Evolutionary conservation across 2,329 filamentous ascomycete species (phyloP).

Genomic region (Knoxdaviesia proteae): DNA sequence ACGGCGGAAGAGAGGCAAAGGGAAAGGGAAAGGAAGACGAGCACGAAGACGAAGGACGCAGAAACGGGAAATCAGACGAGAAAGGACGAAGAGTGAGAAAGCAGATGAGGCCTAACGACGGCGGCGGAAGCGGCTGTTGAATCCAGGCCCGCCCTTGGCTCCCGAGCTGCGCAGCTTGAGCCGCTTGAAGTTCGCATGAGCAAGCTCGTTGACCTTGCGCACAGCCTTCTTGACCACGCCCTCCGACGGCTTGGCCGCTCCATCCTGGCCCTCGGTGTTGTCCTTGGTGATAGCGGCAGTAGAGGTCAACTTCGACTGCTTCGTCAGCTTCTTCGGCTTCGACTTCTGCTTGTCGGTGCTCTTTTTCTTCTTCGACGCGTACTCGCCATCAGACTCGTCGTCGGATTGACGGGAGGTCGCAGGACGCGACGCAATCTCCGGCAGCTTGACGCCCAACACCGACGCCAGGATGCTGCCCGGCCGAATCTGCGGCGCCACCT

Average conservation of each 20-base stretch:
- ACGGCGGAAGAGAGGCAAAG: background rate
- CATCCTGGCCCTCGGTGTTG: constrained; percentile 11
- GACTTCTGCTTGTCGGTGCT: constrained; percentile 1
- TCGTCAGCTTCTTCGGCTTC: constrained; percentile 3
- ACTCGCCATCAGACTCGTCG: constrained; percentile 13
- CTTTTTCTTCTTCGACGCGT: constrained; percentile 3
- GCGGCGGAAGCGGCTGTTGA: constrained; percentile 36
- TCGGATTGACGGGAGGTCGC: constrained; percentile 2
- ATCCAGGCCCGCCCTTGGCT: constrained; percentile 37
- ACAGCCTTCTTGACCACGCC: constrained; percentile 19
- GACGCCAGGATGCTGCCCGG: constrained; percentile 11
- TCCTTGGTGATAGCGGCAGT: constrained; percentile 8
- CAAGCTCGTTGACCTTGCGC: constrained; percentile 41
- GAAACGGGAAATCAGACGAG: background rate
- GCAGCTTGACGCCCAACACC: constrained; percentile 6
- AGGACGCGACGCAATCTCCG: constrained; percentile 15
- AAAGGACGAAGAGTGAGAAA: background rate
- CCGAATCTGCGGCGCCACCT: constrained; percentile 19
- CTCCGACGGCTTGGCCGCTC: background rate
- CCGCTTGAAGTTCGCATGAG: constrained; percentile 45
- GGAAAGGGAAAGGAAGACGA: background rate
- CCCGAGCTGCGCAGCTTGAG: constrained; percentile 42
- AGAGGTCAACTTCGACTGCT: constrained; percentile 4
- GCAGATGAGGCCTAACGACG: constrained; percentile 12
- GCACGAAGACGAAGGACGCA: background rate